Evolutionary conservation across 805 yeast species (phyloP).

Genomic region (Kodamaea leandrae): DNA sequence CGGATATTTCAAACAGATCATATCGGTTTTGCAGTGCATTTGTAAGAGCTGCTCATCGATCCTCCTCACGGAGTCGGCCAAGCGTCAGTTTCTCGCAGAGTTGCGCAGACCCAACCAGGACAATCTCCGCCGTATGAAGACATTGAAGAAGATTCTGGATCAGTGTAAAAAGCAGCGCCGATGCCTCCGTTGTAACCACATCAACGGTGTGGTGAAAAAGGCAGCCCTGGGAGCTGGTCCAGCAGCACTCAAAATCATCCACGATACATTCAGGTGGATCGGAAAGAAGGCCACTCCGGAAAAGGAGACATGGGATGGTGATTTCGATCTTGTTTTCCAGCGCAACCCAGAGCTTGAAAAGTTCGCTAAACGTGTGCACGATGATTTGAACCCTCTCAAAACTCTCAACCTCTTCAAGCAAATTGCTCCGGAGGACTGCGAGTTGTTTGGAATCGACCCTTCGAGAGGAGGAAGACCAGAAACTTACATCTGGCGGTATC

Average conservation of each 20-base stretch:
- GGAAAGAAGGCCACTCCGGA: conserved; percentile 89
- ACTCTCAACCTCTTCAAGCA: conserved; percentile 85
- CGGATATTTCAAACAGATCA: conserved; percentile 91
- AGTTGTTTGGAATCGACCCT: conserved; percentile 85
- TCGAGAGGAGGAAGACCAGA: conserved; percentile 91
- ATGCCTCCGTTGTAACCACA: conserved; percentile 80
- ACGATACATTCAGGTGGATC: conserved; percentile 92
- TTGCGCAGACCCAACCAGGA: conserved; percentile 85
- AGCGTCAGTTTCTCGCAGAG: conserved; percentile 69
- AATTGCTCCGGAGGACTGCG: conserved; percentile 84
- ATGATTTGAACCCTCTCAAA: conserved; percentile 90
- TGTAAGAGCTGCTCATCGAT: conserved; percentile 87
- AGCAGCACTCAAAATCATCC: conserved; percentile 92
- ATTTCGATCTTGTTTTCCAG: conserved; percentile 69
- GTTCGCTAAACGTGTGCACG: conserved; percentile 81
- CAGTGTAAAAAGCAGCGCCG: conserved; percentile 95
- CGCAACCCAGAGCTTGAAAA: conserved; percentile 86
- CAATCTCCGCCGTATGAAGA: conserved; percentile 87
- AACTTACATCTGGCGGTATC: conserved; percentile 92
- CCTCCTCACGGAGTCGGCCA: conserved; percentile 68
- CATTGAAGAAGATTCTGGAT: conserved; percentile 76
- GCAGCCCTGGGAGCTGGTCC: conserved; percentile 90
- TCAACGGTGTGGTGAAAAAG: conserved; percentile 96
- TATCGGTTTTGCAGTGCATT: conserved; percentile 82
- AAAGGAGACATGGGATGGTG: conserved; percentile 81